These are phyloP conservation scores for Colletotrichum australisinense DNA, from an alignment of 2,329 filamentous ascomycete genomes.

Conservation along the genomic window DNA sequence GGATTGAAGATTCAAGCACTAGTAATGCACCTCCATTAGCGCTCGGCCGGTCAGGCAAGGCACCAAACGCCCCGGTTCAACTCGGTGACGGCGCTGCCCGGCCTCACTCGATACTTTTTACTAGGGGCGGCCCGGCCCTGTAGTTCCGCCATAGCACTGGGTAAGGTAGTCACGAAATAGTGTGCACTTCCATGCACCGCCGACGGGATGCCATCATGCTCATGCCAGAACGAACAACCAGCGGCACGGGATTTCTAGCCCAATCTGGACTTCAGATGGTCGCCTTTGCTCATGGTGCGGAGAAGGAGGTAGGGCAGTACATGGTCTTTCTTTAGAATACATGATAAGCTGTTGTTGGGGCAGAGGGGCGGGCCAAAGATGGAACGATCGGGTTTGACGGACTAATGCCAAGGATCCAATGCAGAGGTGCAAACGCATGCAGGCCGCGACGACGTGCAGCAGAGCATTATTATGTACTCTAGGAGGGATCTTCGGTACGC, in stretches of 20 bases:
- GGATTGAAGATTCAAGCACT: not conserved
- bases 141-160: slow-evolving; percentile 1
- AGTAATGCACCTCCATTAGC: not conserved
- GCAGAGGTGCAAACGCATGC: slow-evolving; percentile 2
- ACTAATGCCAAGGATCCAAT: not conserved
- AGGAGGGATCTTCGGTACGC: not conserved
- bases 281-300: not conserved
- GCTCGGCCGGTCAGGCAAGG: slow-evolving; percentile 11
- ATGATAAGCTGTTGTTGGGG: not conserved
- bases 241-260: not conserved
- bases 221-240: not conserved
- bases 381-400: not conserved
- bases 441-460: not conserved
- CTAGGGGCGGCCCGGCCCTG: slow-evolving; percentile 32
- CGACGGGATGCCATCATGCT: not conserved
- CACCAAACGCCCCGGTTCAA: not conserved
- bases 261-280: not conserved
- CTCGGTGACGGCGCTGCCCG: not conserved
- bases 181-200: not conserved
- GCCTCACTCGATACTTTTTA: not conserved
- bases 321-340: not conserved
- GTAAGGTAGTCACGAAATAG: not conserved
- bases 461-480: too few species aligned
- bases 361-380: not conserved
- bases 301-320: not conserved